Base-by-base conservation (phyloP, 2,329 filamentous ascomycete genomes). In the Chlorencoelia australis region DNA sequence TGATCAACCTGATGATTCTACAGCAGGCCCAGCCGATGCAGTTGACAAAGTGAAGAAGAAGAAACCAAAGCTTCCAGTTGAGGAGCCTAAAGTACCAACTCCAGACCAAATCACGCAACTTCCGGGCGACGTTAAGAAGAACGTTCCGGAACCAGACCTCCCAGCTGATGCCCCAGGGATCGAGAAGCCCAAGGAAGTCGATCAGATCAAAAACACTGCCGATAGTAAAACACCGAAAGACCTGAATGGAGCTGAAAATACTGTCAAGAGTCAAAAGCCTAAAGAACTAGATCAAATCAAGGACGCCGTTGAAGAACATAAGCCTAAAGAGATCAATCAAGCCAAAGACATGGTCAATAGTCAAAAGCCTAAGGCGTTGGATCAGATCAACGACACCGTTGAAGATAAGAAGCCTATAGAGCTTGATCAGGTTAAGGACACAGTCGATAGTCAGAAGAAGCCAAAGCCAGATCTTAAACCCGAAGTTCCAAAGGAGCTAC, bases 361-460 rank as follows among this genome's bases (percentile, higher is more conserved):
- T n/a, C n/a, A n/a, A n/a, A n/a, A n/a, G n/a, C n/a, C n/a, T n/a
- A n/a, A n/a, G n/a, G n/a, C n/a, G n/a, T n/a, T n/a, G n/a, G n/a
- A n/a, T n/a, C n/a, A n/a, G n/a, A n/a, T n/a, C n/a, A n/a, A n/a
- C n/a, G n/a, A n/a, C n/a, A n/a, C n/a, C n/a, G n/a, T n/a, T n/a
- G n/a, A n/a, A n/a, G n/a, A n/a, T n/a, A n/a, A n/a, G n/a, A n/a
- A n/a, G n/a, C n/a, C n/a, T n/a, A n/a, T n/a, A n/a, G n/a, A n/a
- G n/a, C n/a, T n/a, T n/a, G n/a, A n/a, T n/a, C n/a, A n/a, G n/a
- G n/a, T n/a, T n/a, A n/a, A n/a, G n/a, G n/a, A n/a, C n/a, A n/a
- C n/a, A n/a, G n/a, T n/a, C n/a, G n/a, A n/a, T n/a, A n/a, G n/a
- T 9, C 15, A 44, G 25, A 39, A 39, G 16, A 48, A 46, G 43